Percentiles rank a stretch among this genome's conserved stretches.
Evolutionary conservation across 2,329 filamentous ascomycete genomes (phyloP).

Genomic region (Pseudophaeomoniella oleicola): DNA sequence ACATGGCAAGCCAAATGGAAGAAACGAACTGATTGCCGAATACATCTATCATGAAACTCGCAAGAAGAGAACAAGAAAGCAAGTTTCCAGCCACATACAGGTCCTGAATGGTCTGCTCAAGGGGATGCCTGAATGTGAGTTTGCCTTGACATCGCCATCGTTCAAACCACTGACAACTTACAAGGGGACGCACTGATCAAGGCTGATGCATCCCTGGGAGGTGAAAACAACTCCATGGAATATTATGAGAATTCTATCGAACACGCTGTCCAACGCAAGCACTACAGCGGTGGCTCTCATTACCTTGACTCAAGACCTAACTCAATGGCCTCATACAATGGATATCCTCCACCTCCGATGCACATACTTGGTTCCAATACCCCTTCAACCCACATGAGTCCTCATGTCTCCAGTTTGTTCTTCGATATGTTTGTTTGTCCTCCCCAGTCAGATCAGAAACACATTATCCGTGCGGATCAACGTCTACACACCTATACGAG

Average conservation of each 20-base stretch:
- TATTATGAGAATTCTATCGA: slow-evolving; percentile 10
- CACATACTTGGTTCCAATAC: slow-evolving; percentile 19
- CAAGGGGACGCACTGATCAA: slow-evolving; percentile 4
- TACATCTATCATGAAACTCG: slow-evolving; percentile 42
- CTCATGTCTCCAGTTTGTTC: slow-evolving; percentile 20
- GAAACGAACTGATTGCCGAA: slow-evolving; percentile 47
- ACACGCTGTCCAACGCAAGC: slow-evolving; percentile 1
- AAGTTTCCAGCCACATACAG: slow-evolving; percentile 51
- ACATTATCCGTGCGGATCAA: slow-evolving; percentile 21
- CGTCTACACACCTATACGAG: slow-evolving; percentile 29
- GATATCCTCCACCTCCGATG: slow-evolving; percentile 19
- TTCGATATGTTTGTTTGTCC: slow-evolving; percentile 32
- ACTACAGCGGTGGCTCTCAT: neutral
- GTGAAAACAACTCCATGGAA: slow-evolving; percentile 4
- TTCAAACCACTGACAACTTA: slow-evolving; percentile 1
- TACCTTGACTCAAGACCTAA: neutral
- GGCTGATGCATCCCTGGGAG: neutral
- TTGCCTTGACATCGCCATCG: neutral
- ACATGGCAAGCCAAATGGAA: slow-evolving; percentile 39
- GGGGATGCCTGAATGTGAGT: slow-evolving; percentile 35
- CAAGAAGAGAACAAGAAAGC: slow-evolving; percentile 37
- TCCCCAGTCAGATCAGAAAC: slow-evolving; percentile 11
- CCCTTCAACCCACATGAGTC: slow-evolving; percentile 13
- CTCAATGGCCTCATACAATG: slow-evolving; percentile 12
- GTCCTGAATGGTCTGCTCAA: slow-evolving; percentile 43